Evolutionary conservation across 371 early-diverging fungal genomes (phyloP).

Genomic region (Mucor ambiguus): DNA sequence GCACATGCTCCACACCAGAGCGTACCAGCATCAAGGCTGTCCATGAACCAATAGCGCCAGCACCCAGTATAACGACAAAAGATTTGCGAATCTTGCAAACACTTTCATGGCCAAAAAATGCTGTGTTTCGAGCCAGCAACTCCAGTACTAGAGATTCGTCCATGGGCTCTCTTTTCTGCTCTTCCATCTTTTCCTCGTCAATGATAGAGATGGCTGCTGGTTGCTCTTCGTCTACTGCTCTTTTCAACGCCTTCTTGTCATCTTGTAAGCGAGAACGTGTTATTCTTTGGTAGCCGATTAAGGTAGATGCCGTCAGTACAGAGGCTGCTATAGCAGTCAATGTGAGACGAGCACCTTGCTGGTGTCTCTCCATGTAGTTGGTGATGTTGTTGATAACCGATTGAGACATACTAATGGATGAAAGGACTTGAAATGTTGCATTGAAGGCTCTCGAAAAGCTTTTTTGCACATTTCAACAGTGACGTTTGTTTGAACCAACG

Average conservation of each 20-base stretch:
- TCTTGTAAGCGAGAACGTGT: constrained; percentile 47
- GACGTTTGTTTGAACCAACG: no score
- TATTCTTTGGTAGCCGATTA: constrained; percentile 48
- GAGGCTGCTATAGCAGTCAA: constrained; percentile 62
- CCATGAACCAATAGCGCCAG: constrained; percentile 96
- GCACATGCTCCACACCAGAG: constrained; percentile 83
- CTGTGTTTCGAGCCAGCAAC: constrained; percentile 86
- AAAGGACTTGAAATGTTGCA: no score
- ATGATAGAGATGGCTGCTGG: constrained; percentile 4
- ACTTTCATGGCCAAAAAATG: constrained; percentile 89
- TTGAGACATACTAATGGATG: background rate
- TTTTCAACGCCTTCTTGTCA: background rate
- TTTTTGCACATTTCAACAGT: no score
- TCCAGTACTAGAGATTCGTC: constrained; percentile 82
- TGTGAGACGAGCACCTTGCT: constrained; percentile 28
- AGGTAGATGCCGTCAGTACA: constrained; percentile 53
- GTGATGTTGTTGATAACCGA: constrained; percentile 2
- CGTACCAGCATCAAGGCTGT: constrained; percentile 90
- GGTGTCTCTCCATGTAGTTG: constrained; percentile 25
- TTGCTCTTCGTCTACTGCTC: background rate
- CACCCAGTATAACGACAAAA: constrained; percentile 91
- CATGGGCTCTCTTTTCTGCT: constrained; percentile 9
- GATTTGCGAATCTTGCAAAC: constrained; percentile 63
- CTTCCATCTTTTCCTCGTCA: constrained; percentile 8
- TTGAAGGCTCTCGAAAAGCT: no score